These are phyloP conservation scores for Populus deltoides DNA, from an alignment of 345 rosid genomes.

Conservation along the genomic window DNA sequence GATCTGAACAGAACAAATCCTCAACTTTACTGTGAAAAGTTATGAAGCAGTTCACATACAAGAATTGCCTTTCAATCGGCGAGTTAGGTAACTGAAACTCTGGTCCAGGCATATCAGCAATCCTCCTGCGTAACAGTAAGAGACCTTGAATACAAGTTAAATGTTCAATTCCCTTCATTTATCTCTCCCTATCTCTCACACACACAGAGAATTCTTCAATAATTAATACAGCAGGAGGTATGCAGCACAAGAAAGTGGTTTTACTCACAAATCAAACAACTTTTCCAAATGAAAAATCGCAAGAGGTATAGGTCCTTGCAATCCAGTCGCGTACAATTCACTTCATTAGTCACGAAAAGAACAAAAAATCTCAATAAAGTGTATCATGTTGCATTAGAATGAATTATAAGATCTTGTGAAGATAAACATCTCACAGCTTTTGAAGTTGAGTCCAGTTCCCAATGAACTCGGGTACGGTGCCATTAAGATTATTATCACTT, in stretches of 20 bases:
- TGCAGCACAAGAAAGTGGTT: background rate
- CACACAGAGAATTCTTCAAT: too few species aligned
- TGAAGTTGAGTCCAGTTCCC: constrained; percentile 6
- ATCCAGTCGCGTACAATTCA: background rate
- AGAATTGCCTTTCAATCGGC: rapidly evolving
- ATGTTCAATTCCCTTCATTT: too few species aligned
- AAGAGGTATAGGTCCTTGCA: constrained; percentile 1
- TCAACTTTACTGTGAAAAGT: background rate
- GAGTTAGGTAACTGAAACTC: too few species aligned
- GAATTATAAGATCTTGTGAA: background rate
- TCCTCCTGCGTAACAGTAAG: too few species aligned
- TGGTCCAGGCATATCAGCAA: too few species aligned
- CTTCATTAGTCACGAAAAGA: background rate
- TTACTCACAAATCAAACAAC: background rate
- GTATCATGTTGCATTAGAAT: background rate
- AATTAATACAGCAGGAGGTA: background rate
- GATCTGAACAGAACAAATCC: background rate
- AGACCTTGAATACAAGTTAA: background rate
- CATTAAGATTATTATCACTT: constrained; percentile 16
- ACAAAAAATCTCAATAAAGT: background rate
- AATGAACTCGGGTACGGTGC: constrained; percentile 19
- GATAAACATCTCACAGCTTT: constrained; percentile 10
- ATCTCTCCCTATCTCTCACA: too few species aligned
- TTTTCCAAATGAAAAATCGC: background rate
- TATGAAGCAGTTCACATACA: too few species aligned